A percentile compares a stretch with the other conserved stretches of the same genome.
phyloP scores from a whole-genome alignment of 2,329 filamentous ascomycete species.

The Fusarium ambrosium region DNA sequence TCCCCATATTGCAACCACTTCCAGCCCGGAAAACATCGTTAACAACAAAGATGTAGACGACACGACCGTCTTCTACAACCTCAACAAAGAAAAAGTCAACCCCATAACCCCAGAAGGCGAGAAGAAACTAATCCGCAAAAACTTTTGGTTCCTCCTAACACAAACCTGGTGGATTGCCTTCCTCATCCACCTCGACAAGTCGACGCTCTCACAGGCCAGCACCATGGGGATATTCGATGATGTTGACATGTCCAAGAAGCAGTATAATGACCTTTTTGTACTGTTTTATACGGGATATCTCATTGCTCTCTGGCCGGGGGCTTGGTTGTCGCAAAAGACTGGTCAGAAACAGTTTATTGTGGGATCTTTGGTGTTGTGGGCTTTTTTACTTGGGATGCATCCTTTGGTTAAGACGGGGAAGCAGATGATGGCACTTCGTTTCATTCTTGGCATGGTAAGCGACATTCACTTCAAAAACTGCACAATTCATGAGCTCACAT shows the following conservation, averaged over 20 bases:
- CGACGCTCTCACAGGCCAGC: conserved; percentile 15
- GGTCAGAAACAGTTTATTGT: neutral
- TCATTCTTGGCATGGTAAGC: neutral
- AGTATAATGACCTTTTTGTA: conserved; percentile 5
- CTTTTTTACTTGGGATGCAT: neutral
- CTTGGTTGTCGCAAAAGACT: neutral
- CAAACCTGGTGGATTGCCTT: conserved; percentile 18
- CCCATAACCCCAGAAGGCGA: neutral
- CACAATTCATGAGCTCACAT: neutral
- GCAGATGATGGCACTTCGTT: neutral
- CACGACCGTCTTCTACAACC: neutral
- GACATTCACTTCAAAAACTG: neutral
- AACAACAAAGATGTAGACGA: neutral
- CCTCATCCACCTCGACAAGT: conserved; percentile 22
- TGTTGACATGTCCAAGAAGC: conserved; percentile 4
- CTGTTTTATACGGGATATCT: conserved; percentile 5
- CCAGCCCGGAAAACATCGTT: neutral
- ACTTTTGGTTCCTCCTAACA: conserved; percentile 14
- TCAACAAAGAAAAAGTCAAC: neutral
- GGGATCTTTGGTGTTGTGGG: neutral
- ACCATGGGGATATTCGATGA: conserved; percentile 20
- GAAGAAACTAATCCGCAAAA: conserved; percentile 3
- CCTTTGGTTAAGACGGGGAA: neutral
- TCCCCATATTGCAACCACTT: neutral
- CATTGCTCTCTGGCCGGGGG: conserved; percentile 2